phyloP scores from a whole-genome alignment of 129 eudicot species.

The Gnaphalium uliginosum region DNA sequence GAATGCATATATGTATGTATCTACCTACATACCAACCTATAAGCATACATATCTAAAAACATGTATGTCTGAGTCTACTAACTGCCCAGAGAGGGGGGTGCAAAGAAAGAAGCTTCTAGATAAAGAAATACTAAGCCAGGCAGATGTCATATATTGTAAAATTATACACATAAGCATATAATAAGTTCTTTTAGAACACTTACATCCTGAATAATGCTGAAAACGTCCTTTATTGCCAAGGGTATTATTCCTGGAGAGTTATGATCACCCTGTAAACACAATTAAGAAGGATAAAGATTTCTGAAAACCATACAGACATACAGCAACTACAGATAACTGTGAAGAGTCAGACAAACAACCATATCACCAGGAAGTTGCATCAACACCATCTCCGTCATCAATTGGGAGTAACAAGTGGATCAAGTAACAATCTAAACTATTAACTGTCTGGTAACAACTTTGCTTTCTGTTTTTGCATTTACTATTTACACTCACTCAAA shows the following conservation, averaged over 20 bases:
- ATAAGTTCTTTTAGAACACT: conserved; percentile 28
- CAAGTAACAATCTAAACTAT: background rate
- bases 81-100: too few relatives aligned
- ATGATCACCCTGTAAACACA: conserved; percentile 88
- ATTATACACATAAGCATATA: background rate
- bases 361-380: conserved; percentile 2
- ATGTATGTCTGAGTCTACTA: too few relatives aligned
- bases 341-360: conserved; percentile 21
- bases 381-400: background rate
- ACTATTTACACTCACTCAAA: background rate
- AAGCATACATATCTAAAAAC: background rate
- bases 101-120: too few relatives aligned
- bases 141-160: conserved; percentile 13
- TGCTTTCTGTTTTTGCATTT: background rate
- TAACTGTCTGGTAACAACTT: background rate
- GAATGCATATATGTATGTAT: background rate
- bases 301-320: conserved; percentile 10
- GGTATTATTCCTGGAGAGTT: conserved; percentile 94
- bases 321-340: background rate
- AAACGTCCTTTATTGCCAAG: conserved; percentile 98
- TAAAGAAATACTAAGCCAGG: conserved; percentile 22
- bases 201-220: conserved; percentile 99
- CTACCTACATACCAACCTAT: background rate
- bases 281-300: conserved; percentile 25
- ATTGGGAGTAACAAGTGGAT: background rate